A percentile compares a stretch with the other conserved stretches of the same genome.
phyloP scores from a whole-genome alignment of 2,329 filamentous ascomycete species.

The Claviceps spartinae region DNA sequence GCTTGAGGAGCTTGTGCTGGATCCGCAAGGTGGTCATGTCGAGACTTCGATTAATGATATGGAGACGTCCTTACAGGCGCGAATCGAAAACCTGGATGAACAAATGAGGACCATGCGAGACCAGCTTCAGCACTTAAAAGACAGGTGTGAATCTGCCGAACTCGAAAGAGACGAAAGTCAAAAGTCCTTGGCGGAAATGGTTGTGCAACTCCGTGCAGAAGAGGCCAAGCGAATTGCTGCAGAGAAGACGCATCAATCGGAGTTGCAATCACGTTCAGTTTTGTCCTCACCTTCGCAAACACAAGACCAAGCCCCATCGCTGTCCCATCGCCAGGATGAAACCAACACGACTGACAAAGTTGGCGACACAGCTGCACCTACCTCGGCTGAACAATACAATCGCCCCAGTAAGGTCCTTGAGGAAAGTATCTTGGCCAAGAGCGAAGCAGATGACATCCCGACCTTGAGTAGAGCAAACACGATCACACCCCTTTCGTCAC shows the following conservation, averaged over 20 bases:
- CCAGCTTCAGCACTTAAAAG: constrained; percentile 65
- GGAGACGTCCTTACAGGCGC: constrained; percentile 37
- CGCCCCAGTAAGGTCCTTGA: background rate
- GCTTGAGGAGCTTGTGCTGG: background rate
- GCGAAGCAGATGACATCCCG: constrained; percentile 25
- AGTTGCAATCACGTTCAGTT: background rate
- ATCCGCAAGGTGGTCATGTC: background rate
- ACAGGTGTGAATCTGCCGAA: constrained; percentile 70
- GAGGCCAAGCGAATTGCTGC: constrained; percentile 35
- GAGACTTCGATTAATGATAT: constrained; percentile 12
- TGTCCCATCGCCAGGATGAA: constrained; percentile 12
- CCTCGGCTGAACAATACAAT: background rate
- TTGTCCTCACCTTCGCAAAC: background rate
- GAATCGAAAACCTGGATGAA: constrained; percentile 60
- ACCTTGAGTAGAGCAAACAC: constrained; percentile 35
- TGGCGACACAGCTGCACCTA: background rate
- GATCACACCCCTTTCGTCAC: constrained; percentile 29
- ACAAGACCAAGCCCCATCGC: constrained; percentile 3
- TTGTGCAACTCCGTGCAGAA: constrained; percentile 64
- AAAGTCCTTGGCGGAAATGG: constrained; percentile 74
- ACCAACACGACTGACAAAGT: constrained; percentile 5
- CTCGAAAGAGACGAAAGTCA: constrained; percentile 58
- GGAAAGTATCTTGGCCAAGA: constrained; percentile 12
- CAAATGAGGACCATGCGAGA: constrained; percentile 73
- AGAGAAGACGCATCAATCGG: constrained; percentile 22